These are phyloP conservation scores for Teunomyces funiuensis DNA, from an alignment of 805 yeast species.

Conservation along the genomic window DNA sequence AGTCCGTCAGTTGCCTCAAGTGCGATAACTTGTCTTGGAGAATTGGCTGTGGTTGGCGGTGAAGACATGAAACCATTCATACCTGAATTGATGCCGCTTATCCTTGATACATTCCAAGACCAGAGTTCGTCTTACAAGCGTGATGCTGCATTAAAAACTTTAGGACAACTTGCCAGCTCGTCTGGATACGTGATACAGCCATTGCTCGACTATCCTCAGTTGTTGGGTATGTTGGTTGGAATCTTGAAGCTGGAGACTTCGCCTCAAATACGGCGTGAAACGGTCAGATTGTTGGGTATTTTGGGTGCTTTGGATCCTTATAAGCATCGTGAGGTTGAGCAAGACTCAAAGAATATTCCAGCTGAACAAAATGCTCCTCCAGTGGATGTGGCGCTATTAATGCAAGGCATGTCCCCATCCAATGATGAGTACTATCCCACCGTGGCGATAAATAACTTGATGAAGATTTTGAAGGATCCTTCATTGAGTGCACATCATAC, in stretches of 20 bases:
- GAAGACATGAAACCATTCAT: constrained; percentile 75
- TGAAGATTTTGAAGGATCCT: constrained; percentile 81
- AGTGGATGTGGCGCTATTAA: constrained; percentile 81
- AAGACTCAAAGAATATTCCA: constrained; percentile 51
- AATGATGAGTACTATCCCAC: constrained; percentile 93
- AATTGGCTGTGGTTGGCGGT: constrained; percentile 83
- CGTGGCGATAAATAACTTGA: constrained; percentile 82
- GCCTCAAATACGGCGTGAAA: constrained; percentile 74
- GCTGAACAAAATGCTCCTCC: constrained; percentile 87
- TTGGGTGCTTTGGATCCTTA: constrained; percentile 97
- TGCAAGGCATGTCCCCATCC: constrained; percentile 93
- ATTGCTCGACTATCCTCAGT: constrained; percentile 83
- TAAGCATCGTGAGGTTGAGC: constrained; percentile 88
- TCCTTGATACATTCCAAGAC: constrained; percentile 86
- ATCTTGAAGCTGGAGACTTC: constrained; percentile 82
- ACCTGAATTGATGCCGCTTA: constrained; percentile 78
- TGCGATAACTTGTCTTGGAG: constrained; percentile 85
- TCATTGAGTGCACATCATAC: constrained; percentile 86
- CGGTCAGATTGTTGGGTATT: constrained; percentile 86
- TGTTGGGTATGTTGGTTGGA: constrained; percentile 76
- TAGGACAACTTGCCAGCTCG: constrained; percentile 86
- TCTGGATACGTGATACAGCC: constrained; percentile 97
- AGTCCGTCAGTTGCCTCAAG: constrained; percentile 84
- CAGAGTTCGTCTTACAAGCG: constrained; percentile 86
- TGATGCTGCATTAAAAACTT: constrained; percentile 82